Base-by-base conservation (phyloP, 176 grass and related monocot species). In the Bromus sterilis region DNA sequence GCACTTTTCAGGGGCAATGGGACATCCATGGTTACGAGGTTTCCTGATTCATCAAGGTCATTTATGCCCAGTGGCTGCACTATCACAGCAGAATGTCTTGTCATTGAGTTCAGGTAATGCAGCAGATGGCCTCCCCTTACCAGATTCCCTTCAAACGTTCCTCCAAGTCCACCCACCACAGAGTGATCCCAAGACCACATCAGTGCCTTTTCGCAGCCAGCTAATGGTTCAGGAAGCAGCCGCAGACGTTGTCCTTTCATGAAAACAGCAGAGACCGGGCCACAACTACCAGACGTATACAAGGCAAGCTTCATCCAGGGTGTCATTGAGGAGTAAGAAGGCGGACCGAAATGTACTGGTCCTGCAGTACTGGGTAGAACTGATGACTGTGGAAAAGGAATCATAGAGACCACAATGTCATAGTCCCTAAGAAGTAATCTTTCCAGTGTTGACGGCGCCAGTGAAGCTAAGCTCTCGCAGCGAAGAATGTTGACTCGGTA, bases 281-380 rank as follows among this genome's bases (percentile, higher is more conserved):
- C 95, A 84, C 88, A 95, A 16, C 41, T 76, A 71, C 92, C 82
- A 8, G 82, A 76, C 24, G 84, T 91, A 74, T 98, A 98, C 56
- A 98, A 65, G 28, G 92, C 90, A 66, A 98, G 76, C 68, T 98
- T 98, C 92, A 98, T 95, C 95, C 95, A 95, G 82, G 95, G 92
- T 71, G 95, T 95, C 92, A 93, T 89, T 21, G 92, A 98, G 79
- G 95, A 93, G 81, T 98, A 95, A 13, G 88, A 95, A 81, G 90
- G 95, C 29, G 95, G 92, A 56, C 95, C 95, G 18, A 98, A 95
- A 90, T 95, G 95, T 56, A 95, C 76, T 11, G 91, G 86, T 48
- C 90, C 92, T 65, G 84, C 31, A 41, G 84, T 63, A 29, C 79
- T 85, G 1, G 95, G 95, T 82, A 98, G 40, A 84, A 95, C 84